phyloP scores from a whole-genome alignment of 768 basidiomycete species.

The Dentipellis sp. region DNA sequence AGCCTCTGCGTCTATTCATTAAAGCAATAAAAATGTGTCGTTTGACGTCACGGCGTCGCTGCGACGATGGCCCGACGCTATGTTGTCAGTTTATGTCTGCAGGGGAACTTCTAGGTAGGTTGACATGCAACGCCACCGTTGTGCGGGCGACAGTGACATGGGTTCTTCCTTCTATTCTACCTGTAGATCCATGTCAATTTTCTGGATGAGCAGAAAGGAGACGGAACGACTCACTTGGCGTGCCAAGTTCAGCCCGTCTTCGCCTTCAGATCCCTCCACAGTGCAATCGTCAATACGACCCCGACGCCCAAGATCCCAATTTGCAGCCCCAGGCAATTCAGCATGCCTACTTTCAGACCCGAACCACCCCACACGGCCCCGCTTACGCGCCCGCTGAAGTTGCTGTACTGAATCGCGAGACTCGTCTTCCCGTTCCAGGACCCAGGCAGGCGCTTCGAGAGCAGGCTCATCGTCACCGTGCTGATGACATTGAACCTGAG shows the following conservation, averaged over 20 bases:
- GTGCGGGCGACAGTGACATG: no score
- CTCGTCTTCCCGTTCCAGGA: conserved; percentile 50
- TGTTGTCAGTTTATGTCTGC: no score
- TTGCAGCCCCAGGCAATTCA: conserved; percentile 48
- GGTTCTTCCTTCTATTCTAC: no score
- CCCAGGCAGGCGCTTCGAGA: conserved; percentile 61
- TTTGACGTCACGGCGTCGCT: no score
- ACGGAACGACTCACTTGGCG: not conserved
- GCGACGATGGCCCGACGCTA: no score
- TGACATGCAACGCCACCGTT: no score
- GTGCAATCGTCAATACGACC: conserved; percentile 36
- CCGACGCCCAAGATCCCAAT: conserved; percentile 53
- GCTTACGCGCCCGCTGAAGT: conserved; percentile 53
- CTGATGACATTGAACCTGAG: conserved; percentile 68
- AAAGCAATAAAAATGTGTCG: no score
- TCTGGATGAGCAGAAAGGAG: not conserved
- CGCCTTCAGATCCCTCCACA: conserved; percentile 60
- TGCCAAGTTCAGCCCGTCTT: conserved; percentile 41
- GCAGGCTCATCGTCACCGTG: conserved; percentile 55
- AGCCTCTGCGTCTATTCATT: no score
- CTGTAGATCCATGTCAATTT: not conserved
- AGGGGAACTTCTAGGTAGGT: no score
- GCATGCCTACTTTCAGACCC: conserved; percentile 51
- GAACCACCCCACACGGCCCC: conserved; percentile 65
- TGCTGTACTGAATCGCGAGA: conserved; percentile 62